A percentile compares a stretch with the other conserved stretches of the same genome.
These are phyloP conservation scores for Calendula officinalis DNA, from an alignment of 129 eudicot species.

Conservation along the genomic window DNA sequence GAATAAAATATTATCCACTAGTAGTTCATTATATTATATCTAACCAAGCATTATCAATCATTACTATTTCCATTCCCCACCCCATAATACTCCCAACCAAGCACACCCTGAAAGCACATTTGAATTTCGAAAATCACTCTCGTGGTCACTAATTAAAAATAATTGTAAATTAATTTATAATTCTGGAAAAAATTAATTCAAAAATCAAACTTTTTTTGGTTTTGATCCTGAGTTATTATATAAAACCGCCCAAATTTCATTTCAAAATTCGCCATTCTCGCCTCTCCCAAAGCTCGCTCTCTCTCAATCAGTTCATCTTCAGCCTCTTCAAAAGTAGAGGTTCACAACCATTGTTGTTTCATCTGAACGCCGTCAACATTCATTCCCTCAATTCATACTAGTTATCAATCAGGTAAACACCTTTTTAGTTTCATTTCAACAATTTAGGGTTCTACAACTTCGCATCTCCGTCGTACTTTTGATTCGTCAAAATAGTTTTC, in stretches of 20 bases:
- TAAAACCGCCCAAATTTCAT: constrained; percentile 32
- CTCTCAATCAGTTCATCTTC: neutral
- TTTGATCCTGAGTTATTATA: neutral
- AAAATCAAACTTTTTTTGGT: neutral
- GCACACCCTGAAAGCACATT: constrained; percentile 21
- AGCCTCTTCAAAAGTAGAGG: constrained; percentile 10
- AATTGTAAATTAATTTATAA: neutral
- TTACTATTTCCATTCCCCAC: too few relatives aligned
- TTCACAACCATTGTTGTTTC: constrained; percentile 25
- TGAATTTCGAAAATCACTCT: constrained; percentile 17
- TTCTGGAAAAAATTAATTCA: constrained; percentile 1
- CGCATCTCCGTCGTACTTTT: too few relatives aligned
- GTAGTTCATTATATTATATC: too few relatives aligned
- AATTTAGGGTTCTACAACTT: too few relatives aligned
- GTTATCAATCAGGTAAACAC: constrained; percentile 26
- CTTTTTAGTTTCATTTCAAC: neutral
- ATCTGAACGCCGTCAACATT: neutral
- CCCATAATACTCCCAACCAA: too few relatives aligned
- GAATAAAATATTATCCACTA: too few relatives aligned
- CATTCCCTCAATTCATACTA: neutral
- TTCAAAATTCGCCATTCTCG: constrained; percentile 29
- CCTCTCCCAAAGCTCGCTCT: constrained; percentile 20
- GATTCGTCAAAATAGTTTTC: too few relatives aligned
- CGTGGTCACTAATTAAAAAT: neutral
- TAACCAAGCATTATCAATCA: too few relatives aligned